A percentile compares a stretch with the other conserved stretches of the same genome.
phyloP scores from a whole-genome alignment of 2,329 filamentous ascomycete species.

The Paracoccidioides brasiliensis region DNA sequence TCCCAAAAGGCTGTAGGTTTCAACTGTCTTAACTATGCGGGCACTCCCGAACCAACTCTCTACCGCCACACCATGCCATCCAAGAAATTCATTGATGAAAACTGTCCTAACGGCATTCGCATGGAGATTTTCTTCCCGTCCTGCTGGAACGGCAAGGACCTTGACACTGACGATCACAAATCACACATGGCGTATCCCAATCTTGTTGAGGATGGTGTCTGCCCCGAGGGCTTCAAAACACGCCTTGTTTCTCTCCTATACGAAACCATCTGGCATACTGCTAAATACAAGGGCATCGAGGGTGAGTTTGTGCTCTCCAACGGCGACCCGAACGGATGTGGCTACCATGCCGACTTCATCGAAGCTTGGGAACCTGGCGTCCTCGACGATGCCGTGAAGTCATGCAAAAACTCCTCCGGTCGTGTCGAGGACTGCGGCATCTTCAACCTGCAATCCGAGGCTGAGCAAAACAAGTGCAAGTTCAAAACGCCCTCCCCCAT shows the following conservation, averaged over 20 bases:
- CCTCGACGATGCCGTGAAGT: conserved; percentile 58
- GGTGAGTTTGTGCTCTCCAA: conserved; percentile 67
- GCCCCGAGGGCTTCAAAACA: conserved; percentile 54
- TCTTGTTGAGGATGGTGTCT: conserved; percentile 61
- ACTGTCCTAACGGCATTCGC: conserved; percentile 71
- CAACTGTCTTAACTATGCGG: conserved; percentile 80
- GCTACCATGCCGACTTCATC: conserved; percentile 70
- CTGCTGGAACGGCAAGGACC: conserved; percentile 68
- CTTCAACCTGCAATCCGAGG: conserved; percentile 54
- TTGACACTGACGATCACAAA: conserved; percentile 41
- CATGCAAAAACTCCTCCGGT: conserved; percentile 61
- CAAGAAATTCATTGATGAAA: conserved; percentile 64
- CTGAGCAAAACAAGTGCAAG: conserved; percentile 45
- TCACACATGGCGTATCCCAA: conserved; percentile 66
- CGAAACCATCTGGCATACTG: conserved; percentile 73
- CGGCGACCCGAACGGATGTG: conserved; percentile 62
- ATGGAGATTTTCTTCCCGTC: conserved; percentile 79
- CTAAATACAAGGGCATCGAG: conserved; percentile 45
- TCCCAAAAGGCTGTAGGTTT: conserved; percentile 76
- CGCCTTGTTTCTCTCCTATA: conserved; percentile 66
- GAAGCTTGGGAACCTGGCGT: conserved; percentile 60
- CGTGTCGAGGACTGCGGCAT: conserved; percentile 58
- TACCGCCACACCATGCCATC: conserved; percentile 71
- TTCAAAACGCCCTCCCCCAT: conserved; percentile 47
- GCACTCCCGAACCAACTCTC: conserved; percentile 55